Evolutionary conservation across 805 yeast genomes (phyloP), one percentile per base, ranked within the genome.

Genomic region (Starmerella potacharoeniae): DNA sequence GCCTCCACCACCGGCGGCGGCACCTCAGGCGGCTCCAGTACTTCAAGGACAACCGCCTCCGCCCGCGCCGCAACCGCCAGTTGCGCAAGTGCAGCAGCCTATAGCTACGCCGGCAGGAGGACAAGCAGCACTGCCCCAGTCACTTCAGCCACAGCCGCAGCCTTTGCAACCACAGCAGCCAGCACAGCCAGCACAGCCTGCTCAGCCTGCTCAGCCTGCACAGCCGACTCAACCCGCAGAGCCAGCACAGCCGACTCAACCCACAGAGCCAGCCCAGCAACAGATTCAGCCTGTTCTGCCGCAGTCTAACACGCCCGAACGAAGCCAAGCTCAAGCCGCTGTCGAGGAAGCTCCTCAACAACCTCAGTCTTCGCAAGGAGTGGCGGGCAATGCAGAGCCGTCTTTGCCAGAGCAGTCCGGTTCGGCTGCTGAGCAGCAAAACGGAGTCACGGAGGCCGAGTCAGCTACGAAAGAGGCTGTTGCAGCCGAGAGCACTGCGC

Each of bases 181-280:
- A 11, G 14, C 17, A 5, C 37, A 7, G n/a, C 48, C 48, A 45
- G 58, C 6, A 59, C 41, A 69, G 67, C 58, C 65, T 63, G 55
- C 62, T 64, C 50, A 60, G 62, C 29, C 67, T 60, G 56, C 62
- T 62, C 54, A 60, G 58, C 34, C 62, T 61, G 52, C n/a, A 37
- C 7, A 7, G 3, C 41, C 41, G 5, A 16, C 17, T 16, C 22
- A 22, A 3, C 22, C 22, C 2, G 22, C 22, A 22, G 3, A 22
- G 22, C 22, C 22, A 22, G 2, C 22, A 22, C 22, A 22, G 22
- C 22, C 22, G 3, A 22, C 22, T 22, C 22, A 22, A 22, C 22
- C 22, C 22, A 22, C 22, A 22, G 22, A 22, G 17, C 41, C n/a
- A 14, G 41, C 41, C 16, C 41, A 37, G 16, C 17, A 14, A 14